Percentiles rank a stretch among this genome's conserved stretches.
Conservation (phyloP, 495 filamentous ascomycete genomes). For the Penicillium atrosanguineum region DNA sequence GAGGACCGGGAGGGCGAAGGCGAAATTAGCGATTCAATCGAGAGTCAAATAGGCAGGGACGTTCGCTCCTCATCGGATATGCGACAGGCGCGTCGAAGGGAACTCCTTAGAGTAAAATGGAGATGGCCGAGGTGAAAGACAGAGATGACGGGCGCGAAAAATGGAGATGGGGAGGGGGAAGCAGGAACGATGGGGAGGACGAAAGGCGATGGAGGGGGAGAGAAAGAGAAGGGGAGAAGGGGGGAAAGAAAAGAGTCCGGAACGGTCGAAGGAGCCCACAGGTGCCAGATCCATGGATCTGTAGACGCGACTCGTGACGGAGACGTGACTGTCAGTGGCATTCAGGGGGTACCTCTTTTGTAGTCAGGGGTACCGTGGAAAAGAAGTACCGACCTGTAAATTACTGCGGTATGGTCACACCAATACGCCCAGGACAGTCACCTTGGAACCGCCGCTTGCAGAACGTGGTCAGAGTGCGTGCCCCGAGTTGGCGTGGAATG, state of each 20-base stretch:
- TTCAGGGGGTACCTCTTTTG: background rate
- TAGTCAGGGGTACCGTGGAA: background rate
- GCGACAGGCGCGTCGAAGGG: constrained; percentile 14
- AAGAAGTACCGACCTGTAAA: constrained; percentile 12
- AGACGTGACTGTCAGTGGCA: constrained; percentile 9
- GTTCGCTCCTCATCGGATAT: constrained; percentile 26
- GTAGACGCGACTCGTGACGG: constrained; percentile 27
- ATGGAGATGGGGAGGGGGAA: constrained; percentile 18
- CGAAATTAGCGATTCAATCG: constrained; percentile 22
- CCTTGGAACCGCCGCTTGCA: constrained; percentile 27
- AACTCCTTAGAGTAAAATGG: constrained; percentile 11
- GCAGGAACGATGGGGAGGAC: constrained; percentile 21
- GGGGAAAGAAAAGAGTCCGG: constrained; percentile 31
- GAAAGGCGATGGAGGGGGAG: constrained; percentile 10
- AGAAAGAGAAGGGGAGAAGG: constrained; percentile 18
- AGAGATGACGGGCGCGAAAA: constrained; percentile 18
- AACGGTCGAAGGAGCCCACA: constrained; percentile 25
- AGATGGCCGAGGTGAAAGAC: constrained; percentile 12
- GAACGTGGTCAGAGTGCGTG: constrained; percentile 31
- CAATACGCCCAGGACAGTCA: constrained; percentile 9
- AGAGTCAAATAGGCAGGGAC: constrained; percentile 8
- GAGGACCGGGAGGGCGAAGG: constrained; percentile 11
- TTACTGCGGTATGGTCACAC: constrained; percentile 13
- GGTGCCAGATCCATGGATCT: constrained; percentile 35
- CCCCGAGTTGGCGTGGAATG: constrained; percentile 18